These are phyloP conservation scores for Neocatenulostroma microsporum DNA, from an alignment of 2,329 filamentous ascomycete species.

Conservation along the genomic window DNA sequence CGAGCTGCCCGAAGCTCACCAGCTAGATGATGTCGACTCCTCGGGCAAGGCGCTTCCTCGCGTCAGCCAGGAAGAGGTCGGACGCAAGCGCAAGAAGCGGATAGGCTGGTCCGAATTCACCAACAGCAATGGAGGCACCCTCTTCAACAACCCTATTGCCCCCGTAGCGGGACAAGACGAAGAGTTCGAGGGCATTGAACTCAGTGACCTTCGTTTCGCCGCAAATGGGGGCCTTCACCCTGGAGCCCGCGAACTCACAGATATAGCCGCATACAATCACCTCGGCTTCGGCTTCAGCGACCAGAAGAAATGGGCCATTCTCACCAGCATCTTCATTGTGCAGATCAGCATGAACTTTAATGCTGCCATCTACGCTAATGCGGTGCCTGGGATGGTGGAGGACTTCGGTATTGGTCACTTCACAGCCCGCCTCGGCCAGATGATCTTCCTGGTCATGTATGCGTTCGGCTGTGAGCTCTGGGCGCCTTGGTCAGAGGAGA, in stretches of 20 bases:
- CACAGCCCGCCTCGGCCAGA: constrained; percentile 63
- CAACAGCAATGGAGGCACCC: no score
- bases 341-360: constrained; percentile 52
- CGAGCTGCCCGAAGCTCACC: no score
- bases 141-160: no score
- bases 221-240: neutral
- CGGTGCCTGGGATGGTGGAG: constrained; percentile 51
- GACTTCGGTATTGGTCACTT: constrained; percentile 62
- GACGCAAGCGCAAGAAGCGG: no score
- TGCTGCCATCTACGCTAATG: constrained; percentile 38
- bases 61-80: no score
- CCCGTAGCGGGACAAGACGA: no score
- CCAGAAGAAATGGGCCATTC: constrained; percentile 46
- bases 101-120: no score
- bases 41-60: no score
- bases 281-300: constrained; percentile 41
- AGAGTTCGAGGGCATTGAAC: neutral
- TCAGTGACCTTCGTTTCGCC: neutral
- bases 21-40: no score
- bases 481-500: constrained; percentile 81
- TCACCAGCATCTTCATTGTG: constrained; percentile 45
- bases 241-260: constrained; percentile 14
- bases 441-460: constrained; percentile 71
- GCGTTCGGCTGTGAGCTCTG: constrained; percentile 82
- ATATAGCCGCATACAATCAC: constrained; percentile 27